Conservation (phyloP, 1,284 basidiomycete species). For the Macrocybe sp. region DNA sequence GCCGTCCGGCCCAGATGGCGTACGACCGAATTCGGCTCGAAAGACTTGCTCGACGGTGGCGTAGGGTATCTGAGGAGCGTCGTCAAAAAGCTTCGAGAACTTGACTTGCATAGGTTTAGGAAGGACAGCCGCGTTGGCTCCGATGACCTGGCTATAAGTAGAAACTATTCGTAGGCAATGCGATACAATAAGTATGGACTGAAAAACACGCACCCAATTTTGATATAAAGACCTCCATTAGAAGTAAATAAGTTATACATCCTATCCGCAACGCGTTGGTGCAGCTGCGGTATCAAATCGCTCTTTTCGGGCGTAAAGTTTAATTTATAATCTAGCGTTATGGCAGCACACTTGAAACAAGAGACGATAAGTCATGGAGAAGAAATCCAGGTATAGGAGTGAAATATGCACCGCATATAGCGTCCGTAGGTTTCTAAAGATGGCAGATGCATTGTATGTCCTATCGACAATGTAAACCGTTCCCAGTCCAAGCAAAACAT, state of each 20-base stretch:
- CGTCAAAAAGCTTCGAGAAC: conserved; percentile 80
- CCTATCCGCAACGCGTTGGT: conserved; percentile 77
- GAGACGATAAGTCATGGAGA: background rate
- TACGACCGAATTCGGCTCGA: conserved; percentile 61
- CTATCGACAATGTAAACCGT: conserved; percentile 49
- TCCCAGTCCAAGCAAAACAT: conserved; percentile 34
- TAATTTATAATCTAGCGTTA: conserved; percentile 77
- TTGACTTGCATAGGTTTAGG: conserved; percentile 79
- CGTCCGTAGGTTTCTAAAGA: conserved; percentile 60
- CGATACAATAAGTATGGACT: background rate
- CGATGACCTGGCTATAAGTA: conserved; percentile 63
- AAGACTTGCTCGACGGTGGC: conserved; percentile 69
- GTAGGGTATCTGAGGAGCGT: conserved; percentile 80
- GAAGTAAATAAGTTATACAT: conserved; percentile 70
- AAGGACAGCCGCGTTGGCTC: conserved; percentile 78
- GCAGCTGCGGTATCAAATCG: conserved; percentile 71
- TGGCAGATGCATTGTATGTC: conserved; percentile 62
- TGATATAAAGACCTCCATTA: conserved; percentile 88
- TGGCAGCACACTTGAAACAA: conserved; percentile 49
- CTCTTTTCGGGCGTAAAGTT: conserved; percentile 71
- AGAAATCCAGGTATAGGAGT: background rate
- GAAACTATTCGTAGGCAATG: background rate
- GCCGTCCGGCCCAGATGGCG: conserved; percentile 60
- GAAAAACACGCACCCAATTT: conserved; percentile 58
- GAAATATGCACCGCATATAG: conserved; percentile 50